These are phyloP conservation scores for Senna tora DNA, from an alignment of 306 rosid species.

Conservation along the genomic window DNA sequence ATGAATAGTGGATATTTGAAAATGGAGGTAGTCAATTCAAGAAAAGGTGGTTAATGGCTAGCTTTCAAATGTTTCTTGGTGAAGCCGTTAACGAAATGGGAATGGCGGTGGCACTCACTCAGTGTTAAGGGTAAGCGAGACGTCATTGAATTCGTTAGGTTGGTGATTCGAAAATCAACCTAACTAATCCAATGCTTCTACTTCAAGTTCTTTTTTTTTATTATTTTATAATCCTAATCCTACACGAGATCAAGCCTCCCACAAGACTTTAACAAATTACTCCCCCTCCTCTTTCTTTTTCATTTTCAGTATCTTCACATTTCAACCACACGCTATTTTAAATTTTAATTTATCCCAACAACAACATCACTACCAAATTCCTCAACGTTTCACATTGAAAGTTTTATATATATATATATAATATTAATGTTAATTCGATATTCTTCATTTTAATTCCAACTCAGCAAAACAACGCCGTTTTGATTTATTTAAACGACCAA, in stretches of 20 bases:
- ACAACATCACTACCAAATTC: too few relatives aligned
- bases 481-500: too few relatives aligned
- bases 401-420: too few relatives aligned
- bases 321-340: not conserved
- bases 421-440: too few relatives aligned
- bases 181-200: conserved; percentile 56
- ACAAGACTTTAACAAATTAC: conserved; percentile 45
- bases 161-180: conserved; percentile 48
- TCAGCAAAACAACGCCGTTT: too few relatives aligned
- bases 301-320: not conserved
- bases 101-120: too few relatives aligned
- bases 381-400: too few relatives aligned
- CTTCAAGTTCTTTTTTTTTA: conserved; percentile 46
- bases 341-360: too few relatives aligned
- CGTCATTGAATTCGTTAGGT: conserved; percentile 77
- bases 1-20: too few relatives aligned
- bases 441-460: too few relatives aligned
- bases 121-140: conserved; percentile 57
- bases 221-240: not conserved
- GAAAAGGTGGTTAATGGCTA: conserved; percentile 3
- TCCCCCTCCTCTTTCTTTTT: conserved; percentile 20
- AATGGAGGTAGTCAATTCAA: too few relatives aligned
- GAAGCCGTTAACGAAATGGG: conserved; percentile 23
- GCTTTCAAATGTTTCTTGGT: conserved; percentile 29
- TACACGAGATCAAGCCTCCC: conserved; percentile 38